Base-by-base conservation (phyloP, 2,329 filamentous ascomycete genomes). In the Iodosphaeria phyllophila region DNA sequence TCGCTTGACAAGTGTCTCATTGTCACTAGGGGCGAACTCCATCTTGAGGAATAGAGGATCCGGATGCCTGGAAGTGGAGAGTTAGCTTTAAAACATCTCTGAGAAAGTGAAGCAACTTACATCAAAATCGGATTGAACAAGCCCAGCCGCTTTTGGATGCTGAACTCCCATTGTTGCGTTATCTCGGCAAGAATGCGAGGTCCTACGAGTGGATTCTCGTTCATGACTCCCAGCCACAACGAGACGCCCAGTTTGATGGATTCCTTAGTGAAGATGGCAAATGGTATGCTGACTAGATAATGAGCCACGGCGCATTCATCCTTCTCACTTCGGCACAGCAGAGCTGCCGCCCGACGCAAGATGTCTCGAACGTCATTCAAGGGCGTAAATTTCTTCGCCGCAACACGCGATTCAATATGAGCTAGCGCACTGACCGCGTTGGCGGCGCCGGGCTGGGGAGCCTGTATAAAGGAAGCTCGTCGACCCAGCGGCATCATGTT, bases 241-340 rank as follows among this genome's bases (percentile, higher is more conserved):
- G 89, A 93, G 18, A 93, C 77, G 5, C 89, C 91, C 25, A 95
- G 68, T 44, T 92, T 92, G 45, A 98, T 89, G 2, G 84, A 89
- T 41, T 92, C 78, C 46, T 92, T 92, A 5, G 77, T 91, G 46
- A 98, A 95, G 23, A 92, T 68, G 20, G 70, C 67, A 48, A 98
- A 98, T 0, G 89, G 91, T 31, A 98, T 89, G 36, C 70, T 74
- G 32, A 99, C 86, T 10, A 99, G 62, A 41, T 91, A 76, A 41
- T 86, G 78, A 8, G 82, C 71, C 28, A 93, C 74, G 1, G 76
- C 68, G 28, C 74, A 74, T 42, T 84, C 75, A 32, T 83, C 74
- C 22, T 65, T 67, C 31, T 71, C 65, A 34, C 70, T 75, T 28
- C 77, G 71, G 47, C 84, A 95, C 5, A 98, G 62, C 10, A 95